Base-by-base conservation (phyloP, 2,329 filamentous ascomycete species). In the Dryadomyces quercus-mongolicae region DNA sequence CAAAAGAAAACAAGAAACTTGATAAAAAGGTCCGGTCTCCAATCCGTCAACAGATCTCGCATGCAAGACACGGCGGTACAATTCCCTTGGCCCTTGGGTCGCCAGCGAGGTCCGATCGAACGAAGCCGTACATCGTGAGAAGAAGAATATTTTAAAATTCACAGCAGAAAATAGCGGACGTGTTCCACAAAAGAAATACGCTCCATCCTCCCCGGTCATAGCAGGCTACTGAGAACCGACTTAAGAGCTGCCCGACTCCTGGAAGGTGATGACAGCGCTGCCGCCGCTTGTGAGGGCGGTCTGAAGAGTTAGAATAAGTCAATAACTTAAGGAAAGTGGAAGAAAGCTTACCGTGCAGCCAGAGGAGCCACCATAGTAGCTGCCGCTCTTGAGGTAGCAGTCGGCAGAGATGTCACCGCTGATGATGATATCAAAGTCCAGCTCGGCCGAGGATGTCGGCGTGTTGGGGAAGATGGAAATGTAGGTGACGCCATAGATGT, bases 401-500 rank as follows among this genome's bases (percentile, higher is more conserved):
- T 69, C 62, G 50, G 63, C 65, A 60, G 65, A 71, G 54, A 74
- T 69, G 58, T 88, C 84, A 54, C 88, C 90, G 46, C 65, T 73
- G 61, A 96, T 85, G 63, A 84, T 79, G 65, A 96, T 81, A 66
- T 85, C 86, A 73, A 86, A 95, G 68, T 90, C 77, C 43, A 95
- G 82, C 58, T 73, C 69, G 42, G 81, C 82, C 18, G 69, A 67
- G 62, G 81, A 88, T 54, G 87, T 94, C 5, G 90, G 89, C 57
- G 71, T 65, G 74, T 97, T 96, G 66, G 84, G 82, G 77, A 92
- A 89, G 68, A 96, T 81, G 51, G 88, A 89, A 57, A 95, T 72
- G 74, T 81, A 97, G 45, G 85, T 93, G 58, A 70, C 72, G 65
- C 85, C 82, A 62, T 76, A 63, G 15, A 64, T 68, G 66, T 76